Evolutionary conservation across 129 eudicot species (phyloP).

Genomic region (Pulicaria dysenterica): DNA sequence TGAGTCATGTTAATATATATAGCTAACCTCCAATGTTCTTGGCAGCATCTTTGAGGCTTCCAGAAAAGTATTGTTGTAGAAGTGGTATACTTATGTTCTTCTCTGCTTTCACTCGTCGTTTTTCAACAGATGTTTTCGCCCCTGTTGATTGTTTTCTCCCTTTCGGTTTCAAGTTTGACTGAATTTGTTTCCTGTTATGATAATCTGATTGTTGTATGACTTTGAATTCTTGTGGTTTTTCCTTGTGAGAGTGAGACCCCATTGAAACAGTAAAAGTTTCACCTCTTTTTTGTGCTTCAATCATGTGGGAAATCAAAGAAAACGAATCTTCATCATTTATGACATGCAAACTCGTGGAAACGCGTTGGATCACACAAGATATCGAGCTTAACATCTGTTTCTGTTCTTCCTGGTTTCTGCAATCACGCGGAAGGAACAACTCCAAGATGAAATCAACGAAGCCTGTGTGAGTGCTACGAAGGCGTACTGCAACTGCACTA

Average conservation of each 20-base stretch:
- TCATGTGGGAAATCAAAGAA: conserved; percentile 56
- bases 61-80: conserved; percentile 67
- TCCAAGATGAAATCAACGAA: conserved; percentile 47
- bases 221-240: conserved; percentile 62
- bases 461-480: conserved; percentile 44
- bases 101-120: conserved; percentile 46
- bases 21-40: conserved; percentile 59
- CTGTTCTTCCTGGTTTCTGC: conserved; percentile 45
- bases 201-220: conserved; percentile 42
- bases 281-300: conserved; percentile 61
- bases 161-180: conserved; percentile 33
- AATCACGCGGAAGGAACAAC: conserved; percentile 50
- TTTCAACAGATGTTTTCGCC: conserved; percentile 40
- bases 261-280: conserved; percentile 51
- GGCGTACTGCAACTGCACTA: conserved; percentile 62
- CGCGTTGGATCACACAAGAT: conserved; percentile 38
- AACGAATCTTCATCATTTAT: conserved; percentile 36
- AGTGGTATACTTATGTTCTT: conserved; percentile 57
- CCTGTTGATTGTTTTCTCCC: conserved; percentile 35
- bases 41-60: conserved; percentile 77
- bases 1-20: no score
- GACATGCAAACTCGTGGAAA: conserved; percentile 42
- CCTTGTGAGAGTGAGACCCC: conserved; percentile 48
- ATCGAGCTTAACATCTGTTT: conserved; percentile 44
- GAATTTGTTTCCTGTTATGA: conserved; percentile 27